These are phyloP conservation scores for Camellia japonica DNA, from an alignment of 148 eudicot genomes.

Conservation along the genomic window DNA sequence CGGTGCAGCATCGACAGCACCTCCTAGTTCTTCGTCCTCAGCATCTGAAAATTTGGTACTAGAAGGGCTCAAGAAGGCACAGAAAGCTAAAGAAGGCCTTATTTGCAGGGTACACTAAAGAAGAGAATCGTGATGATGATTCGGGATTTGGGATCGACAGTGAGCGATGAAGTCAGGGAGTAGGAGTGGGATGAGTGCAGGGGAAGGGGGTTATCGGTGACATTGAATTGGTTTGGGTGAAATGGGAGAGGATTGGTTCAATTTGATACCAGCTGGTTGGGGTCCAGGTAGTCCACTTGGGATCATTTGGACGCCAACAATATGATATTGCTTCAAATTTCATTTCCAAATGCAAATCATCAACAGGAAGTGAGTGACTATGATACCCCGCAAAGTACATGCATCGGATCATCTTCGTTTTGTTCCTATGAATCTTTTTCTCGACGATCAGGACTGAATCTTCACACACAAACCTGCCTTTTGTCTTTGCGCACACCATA, in stretches of 20 bases:
- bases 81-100: background rate
- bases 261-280: slow-evolving; percentile 68
- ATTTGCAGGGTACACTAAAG: background rate
- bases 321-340: slow-evolving; percentile 42
- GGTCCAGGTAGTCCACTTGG: slow-evolving; percentile 85
- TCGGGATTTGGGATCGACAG: slow-evolving; percentile 27
- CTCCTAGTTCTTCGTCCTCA: background rate
- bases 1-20: background rate
- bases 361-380: slow-evolving; percentile 23
- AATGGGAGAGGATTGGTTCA: slow-evolving; percentile 72
- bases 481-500: background rate
- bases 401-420: slow-evolving; percentile 36
- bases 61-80: background rate
- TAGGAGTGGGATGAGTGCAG: slow-evolving; percentile 16
- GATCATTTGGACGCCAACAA: slow-evolving; percentile 63
- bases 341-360: slow-evolving; percentile 24
- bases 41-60: background rate
- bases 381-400: slow-evolving; percentile 22
- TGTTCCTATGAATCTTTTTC: slow-evolving; percentile 50
- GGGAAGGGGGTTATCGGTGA: slow-evolving; percentile 21
- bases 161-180: slow-evolving; percentile 16
- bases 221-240: slow-evolving; percentile 53
- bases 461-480: background rate
- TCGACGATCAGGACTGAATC: slow-evolving; percentile 30
- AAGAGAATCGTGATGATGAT: slow-evolving; percentile 21